Base-by-base conservation (phyloP, 2,329 filamentous ascomycete genomes). In the Teratosphaeria gauchensis region DNA sequence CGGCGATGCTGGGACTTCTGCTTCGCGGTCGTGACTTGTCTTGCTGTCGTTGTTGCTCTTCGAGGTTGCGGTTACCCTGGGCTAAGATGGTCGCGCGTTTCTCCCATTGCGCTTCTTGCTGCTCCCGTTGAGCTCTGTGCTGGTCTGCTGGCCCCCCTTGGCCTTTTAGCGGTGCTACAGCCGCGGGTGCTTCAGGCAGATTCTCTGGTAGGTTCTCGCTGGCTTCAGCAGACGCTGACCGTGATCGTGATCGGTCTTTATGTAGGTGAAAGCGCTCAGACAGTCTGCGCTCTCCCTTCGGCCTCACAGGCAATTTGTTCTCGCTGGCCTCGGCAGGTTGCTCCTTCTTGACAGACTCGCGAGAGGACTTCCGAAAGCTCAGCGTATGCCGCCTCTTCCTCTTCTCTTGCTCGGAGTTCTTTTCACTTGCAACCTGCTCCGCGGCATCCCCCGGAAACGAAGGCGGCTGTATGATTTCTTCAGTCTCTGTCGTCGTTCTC, bases 71-170 rank as follows among this genome's bases (percentile, higher is more conserved):
- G 59, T 66, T 71, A 42, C 62, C 79, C 78, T 60, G 83, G 33
- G 90, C 92, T 64, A 97, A 78, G 60, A 95, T 83, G n/a, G 92
- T 96, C 31, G 94, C 94, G 61, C 92, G 82, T 77, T 89, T 87
- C 80, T 97, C 94, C 94, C 94, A 99, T 75, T 88, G 82, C 60
- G 84, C 84, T 77, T 95, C 88, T 56, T 78, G 76, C 30, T 81
- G 80, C 63, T 80, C 75, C 59, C 72, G 75, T 65, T 60, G 62
- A 46, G 63, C 64, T 46, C 65, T 69, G 30, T 61, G 56, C 11
- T 79, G 76, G 35, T 77, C 78, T 38, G 54, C 56, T 35, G 55
- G 30, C 21, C 54, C 60, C 33, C 58, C 59, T 30, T 14, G 60
- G n/a, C 57, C 56, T 38, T 24, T 56, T 21, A 58, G 72, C 33